These are phyloP conservation scores for Naganishia sp. DNA, from an alignment of 1,284 basidiomycete species.

Conservation along the genomic window DNA sequence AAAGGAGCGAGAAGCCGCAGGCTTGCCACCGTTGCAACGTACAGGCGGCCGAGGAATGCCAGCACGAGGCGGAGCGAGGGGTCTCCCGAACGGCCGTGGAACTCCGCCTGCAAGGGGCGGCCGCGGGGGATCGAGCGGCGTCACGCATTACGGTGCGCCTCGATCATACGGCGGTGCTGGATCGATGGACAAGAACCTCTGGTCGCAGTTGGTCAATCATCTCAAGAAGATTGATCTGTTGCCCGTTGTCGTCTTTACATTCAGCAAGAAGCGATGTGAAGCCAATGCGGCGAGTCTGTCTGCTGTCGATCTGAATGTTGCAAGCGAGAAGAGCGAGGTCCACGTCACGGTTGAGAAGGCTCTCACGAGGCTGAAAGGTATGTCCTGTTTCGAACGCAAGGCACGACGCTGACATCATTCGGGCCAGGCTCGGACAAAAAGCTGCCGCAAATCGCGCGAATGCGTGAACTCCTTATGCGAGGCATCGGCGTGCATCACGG, in stretches of 20 bases:
- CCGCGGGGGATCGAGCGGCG: constrained; percentile 57
- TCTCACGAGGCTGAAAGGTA: constrained; percentile 86
- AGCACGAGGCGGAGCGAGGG: constrained; percentile 58
- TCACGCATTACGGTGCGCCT: constrained; percentile 56
- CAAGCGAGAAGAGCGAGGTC: constrained; percentile 91
- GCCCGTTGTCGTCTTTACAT: constrained; percentile 94
- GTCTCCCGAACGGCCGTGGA: constrained; percentile 47
- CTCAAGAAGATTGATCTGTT: constrained; percentile 82
- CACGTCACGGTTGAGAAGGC: constrained; percentile 94
- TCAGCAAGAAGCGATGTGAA: constrained; percentile 96
- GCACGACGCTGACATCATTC: not conserved
- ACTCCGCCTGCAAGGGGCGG: constrained; percentile 38
- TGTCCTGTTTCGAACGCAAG: not conserved
- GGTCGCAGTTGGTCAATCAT: constrained; percentile 86
- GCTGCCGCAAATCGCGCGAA: constrained; percentile 90
- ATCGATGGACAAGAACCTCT: constrained; percentile 83
- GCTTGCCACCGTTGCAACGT: constrained; percentile 75
- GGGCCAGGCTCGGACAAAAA: constrained; percentile 83
- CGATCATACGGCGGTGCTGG: constrained; percentile 55
- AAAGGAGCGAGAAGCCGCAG: constrained; percentile 93
- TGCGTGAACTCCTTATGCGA: constrained; percentile 84
- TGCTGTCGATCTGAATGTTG: constrained; percentile 82
- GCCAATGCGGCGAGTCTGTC: constrained; percentile 89
- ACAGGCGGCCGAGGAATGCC: constrained; percentile 75
- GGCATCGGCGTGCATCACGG: constrained; percentile 99